These are phyloP conservation scores for Pythium diclinum DNA, from an alignment of 352 stramenopile species.

Conservation along the genomic window DNA sequence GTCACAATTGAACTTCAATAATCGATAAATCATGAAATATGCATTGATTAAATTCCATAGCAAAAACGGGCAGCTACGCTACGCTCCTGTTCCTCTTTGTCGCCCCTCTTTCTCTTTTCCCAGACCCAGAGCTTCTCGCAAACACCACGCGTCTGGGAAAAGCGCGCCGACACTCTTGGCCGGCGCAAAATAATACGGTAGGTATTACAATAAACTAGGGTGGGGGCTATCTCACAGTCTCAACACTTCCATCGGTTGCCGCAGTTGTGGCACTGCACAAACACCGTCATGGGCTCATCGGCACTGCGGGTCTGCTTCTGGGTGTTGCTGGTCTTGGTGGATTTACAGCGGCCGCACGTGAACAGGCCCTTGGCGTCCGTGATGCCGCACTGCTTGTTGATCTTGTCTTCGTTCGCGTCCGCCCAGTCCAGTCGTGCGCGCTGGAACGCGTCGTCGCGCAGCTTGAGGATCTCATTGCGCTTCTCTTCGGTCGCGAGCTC, in stretches of 20 bases:
- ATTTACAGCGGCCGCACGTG: constrained; percentile 94
- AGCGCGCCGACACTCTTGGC: background rate
- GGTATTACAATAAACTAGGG: constrained; percentile 22
- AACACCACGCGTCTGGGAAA: constrained; percentile 1
- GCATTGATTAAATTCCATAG: constrained; percentile 1
- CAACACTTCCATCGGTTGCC: constrained; percentile 95
- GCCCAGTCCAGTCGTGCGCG: constrained; percentile 86
- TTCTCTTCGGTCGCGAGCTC: constrained; percentile 88
- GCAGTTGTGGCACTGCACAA: constrained; percentile 96
- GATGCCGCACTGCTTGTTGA: constrained; percentile 89
- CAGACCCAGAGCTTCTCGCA: constrained; percentile 18
- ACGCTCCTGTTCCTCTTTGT: background rate
- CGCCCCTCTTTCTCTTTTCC: constrained; percentile 1
- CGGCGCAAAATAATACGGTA: background rate
- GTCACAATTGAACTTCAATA: background rate
- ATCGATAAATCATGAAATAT: constrained; percentile 9
- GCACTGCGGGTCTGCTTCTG: constrained; percentile 97
- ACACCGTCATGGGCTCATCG: constrained; percentile 98
- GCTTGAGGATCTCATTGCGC: constrained; percentile 77
- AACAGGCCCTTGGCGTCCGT: constrained; percentile 78
- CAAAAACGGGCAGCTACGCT: background rate
- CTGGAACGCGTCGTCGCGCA: constrained; percentile 82
- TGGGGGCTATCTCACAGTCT: constrained; percentile 6
- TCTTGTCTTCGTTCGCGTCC: constrained; percentile 89
- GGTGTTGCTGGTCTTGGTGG: constrained; percentile 94